These are phyloP conservation scores for Puccinellia tenuiflora DNA, from an alignment of 176 grass and related monocot species.

Conservation along the genomic window DNA sequence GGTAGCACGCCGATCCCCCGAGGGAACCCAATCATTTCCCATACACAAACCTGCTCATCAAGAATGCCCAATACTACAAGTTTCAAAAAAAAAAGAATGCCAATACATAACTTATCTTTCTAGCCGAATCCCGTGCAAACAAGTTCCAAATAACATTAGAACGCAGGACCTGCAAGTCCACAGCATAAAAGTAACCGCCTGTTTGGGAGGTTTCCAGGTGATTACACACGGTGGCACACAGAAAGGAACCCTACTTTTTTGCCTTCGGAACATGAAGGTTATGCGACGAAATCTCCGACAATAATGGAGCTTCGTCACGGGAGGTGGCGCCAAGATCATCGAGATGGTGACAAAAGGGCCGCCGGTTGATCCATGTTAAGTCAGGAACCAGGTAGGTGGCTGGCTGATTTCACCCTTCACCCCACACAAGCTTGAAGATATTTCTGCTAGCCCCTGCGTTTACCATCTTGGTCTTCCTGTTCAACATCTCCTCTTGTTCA, in stretches of 20 bases:
- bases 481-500: conserved; percentile 74
- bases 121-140: neutral
- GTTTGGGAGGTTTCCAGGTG: neutral
- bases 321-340: neutral
- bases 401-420: neutral
- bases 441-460: conserved; percentile 63
- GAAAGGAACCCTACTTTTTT: neutral
- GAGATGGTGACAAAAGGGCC: neutral
- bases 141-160: neutral
- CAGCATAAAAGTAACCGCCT: neutral
- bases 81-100: no score
- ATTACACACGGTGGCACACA: neutral
- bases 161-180: neutral
- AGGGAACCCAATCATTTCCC: no score
- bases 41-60: no score
- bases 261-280: neutral
- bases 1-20: no score
- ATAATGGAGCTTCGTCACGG: neutral
- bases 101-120: neutral
- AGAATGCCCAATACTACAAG: no score
- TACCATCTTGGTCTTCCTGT: conserved; percentile 47
- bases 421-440: conserved; percentile 77
- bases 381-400: neutral
- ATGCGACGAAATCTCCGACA: neutral
- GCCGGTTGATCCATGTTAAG: neutral